These are phyloP conservation scores for Pseudohalonectria lignicola DNA, from an alignment of 2,329 filamentous ascomycete genomes.

Conservation along the genomic window DNA sequence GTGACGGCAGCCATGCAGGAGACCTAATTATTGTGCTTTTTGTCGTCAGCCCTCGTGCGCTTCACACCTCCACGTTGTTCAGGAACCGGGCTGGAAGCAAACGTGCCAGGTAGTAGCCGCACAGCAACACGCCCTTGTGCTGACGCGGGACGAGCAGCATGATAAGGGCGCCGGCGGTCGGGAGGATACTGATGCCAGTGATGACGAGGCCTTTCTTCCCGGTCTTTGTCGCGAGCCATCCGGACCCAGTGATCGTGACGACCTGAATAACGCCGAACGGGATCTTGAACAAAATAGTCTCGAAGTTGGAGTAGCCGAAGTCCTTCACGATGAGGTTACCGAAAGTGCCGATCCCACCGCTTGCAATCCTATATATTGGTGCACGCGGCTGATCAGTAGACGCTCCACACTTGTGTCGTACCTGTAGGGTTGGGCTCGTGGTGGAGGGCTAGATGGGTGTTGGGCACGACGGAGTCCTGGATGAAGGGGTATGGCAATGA, in stretches of 20 bases:
- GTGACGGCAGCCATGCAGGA: conserved; percentile 17
- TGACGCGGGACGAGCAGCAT: conserved; percentile 34
- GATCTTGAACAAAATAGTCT: conserved; percentile 49
- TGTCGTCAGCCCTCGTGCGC: no score
- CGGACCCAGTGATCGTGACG: conserved; percentile 43
- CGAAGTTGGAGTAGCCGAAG: conserved; percentile 44
- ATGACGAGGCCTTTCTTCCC: conserved; percentile 32
- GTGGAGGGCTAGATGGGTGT: no score
- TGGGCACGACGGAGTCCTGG: no score
- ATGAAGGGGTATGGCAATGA: no score
- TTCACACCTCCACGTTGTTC: no score
- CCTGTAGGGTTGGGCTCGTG: no score
- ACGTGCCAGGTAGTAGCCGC: conserved; percentile 37
- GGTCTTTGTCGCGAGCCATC: conserved; percentile 28
- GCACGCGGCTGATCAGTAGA: no score
- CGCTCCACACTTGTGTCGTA: no score
- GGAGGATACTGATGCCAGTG: conserved; percentile 22
- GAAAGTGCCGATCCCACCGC: conserved; percentile 48
- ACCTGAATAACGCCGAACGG: conserved; percentile 51
- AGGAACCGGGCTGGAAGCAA: no score
- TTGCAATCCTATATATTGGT: conserved; percentile 29
- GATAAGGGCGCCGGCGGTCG: conserved; percentile 29
- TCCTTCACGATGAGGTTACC: conserved; percentile 38
- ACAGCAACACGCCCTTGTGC: conserved; percentile 34
- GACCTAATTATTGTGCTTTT: no score